Evolutionary conservation across 2,329 filamentous ascomycete species (phyloP), one percentile per base, ranked within the genome.

Genomic region (Diaporthe caulivora): DNA sequence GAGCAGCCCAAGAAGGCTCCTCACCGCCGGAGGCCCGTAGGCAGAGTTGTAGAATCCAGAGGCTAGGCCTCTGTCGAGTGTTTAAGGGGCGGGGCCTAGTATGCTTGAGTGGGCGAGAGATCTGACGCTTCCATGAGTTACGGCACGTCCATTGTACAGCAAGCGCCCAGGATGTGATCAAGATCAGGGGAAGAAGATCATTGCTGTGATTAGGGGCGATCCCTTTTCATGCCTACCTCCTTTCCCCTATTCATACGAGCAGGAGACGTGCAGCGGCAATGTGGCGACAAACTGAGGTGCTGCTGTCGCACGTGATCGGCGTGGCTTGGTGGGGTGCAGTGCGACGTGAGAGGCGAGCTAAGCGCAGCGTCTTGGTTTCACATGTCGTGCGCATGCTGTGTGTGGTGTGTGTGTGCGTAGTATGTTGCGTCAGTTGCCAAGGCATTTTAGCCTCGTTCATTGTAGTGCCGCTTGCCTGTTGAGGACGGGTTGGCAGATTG

Each of bases 1-100:
- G 13, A 40, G 37, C 11, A 65, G 13, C 31, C 13, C 13, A 9
- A 10, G 5, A 2, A 53, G 1, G 31, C 2, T 18, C 18, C 42
- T 67, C 62, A 67, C 62, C 62, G 47, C 62, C 62, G 62, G 62
- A 67, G 62, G 62, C 21, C 62, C 62, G 62, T 26, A 53, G 44
- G 62, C 62, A 37, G 21, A 15, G 26, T 24, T 51, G 44, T 51
- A 29, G 31, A 53, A 53, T 26, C 17, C 11, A 21, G 10, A 53
- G n/a, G 15, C n/a, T 29, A 11, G 17, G 7, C 8, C 40, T 4
- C 15, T 5, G 9, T 37, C 34, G 18, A 37, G 10, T 3, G 1
- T 67, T 17, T n/a, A 24, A 9, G 18, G n/a, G 26, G 62, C 51
- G 62, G 62, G 47, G 18, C 31, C 18, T 21, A 67, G 0, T 18